Base-by-base conservation (phyloP, 371 early-diverging fungal species). In the Haplosporangium sp. region DNA sequence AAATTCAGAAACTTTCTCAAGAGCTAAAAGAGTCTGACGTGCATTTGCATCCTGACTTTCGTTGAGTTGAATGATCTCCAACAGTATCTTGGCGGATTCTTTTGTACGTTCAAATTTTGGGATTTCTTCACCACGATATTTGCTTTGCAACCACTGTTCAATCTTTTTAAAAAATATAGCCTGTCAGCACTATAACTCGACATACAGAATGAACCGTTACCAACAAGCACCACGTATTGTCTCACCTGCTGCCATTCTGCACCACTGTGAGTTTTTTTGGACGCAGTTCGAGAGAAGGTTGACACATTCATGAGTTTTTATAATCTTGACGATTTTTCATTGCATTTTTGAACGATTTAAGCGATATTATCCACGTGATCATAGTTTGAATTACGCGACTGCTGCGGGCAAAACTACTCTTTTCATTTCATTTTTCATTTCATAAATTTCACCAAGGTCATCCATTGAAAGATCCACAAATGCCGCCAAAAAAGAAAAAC, bases 401-500 rank as follows among this genome's bases (percentile, higher is more conserved):
- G 40, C 61, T 60, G 62, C 62, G 62, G 62, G 62, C 40, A n/a
- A 38, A 2, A 15, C 15, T 13, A 10, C 4, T 15, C 15, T 3
- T 13, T 3, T n/a, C 50, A n/a, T 10, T 7, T 60, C 47, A 45
- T 44, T 50, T 35, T 48, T 17, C n/a, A 34, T 35, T 27, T 63
- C 39, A 27, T 0, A 34, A 50, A 7, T 17, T 27, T 50, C 63
- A 11, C 63, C 13, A 11, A 4, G 1, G 17, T 13, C 45, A 19
- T 44, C n/a, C 15, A n/a, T 15, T 15, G 40, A 35, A n/a, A 44
- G 44, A 37, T 37, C 37, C 40, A 69, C 35, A 19, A 42, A 84
- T 84, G 83, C 76, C 74, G 10, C 82, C 82, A 20, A 85, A 85
- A 55, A 82, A 82, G 70, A 82, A 82, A 58, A 72, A 75, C 61